phyloP scores from a whole-genome alignment of 805 yeast species.

The Henningerozyma blattae region DNA sequence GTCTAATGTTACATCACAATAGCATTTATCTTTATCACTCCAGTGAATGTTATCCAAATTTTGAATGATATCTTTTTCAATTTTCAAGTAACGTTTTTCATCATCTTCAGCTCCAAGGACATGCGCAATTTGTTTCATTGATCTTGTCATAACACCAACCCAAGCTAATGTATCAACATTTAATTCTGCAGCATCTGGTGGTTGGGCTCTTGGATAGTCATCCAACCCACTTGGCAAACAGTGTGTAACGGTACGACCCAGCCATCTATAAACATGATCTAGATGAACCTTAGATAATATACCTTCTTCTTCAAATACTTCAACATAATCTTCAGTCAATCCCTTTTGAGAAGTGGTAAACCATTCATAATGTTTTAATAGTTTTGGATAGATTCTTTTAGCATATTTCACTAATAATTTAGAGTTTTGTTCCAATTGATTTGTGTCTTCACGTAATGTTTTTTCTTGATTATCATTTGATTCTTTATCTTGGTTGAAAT shows the following conservation, averaged over 20 bases:
- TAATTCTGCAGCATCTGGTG: slow-evolving; percentile 78
- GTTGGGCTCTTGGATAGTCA: slow-evolving; percentile 80
- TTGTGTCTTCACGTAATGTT: slow-evolving; percentile 30
- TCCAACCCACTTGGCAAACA: slow-evolving; percentile 90
- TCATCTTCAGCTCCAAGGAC: slow-evolving; percentile 51
- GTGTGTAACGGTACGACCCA: slow-evolving; percentile 77
- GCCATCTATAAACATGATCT: slow-evolving; percentile 78
- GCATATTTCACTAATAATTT: slow-evolving; percentile 50
- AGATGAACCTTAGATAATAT: slow-evolving; percentile 29
- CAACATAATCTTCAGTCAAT: slow-evolving; percentile 53
- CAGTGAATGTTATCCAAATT: slow-evolving; percentile 74
- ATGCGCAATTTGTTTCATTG: slow-evolving; percentile 64
- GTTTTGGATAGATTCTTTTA: slow-evolving; percentile 56
- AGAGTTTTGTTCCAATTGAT: slow-evolving; percentile 44
- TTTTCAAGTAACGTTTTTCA: slow-evolving; percentile 35
- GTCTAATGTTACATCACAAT: slow-evolving; percentile 76
- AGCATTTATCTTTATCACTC: slow-evolving; percentile 52
- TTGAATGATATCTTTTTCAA: slow-evolving; percentile 42
- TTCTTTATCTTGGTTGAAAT: slow-evolving; percentile 6
- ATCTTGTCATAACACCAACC: slow-evolving; percentile 86
- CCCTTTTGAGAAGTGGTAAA: slow-evolving; percentile 76
- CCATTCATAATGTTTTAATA: slow-evolving; percentile 73
- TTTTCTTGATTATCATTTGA: neutral
- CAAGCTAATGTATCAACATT: slow-evolving; percentile 84
- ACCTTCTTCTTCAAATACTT: slow-evolving; percentile 15